Percentiles rank a stretch among this genome's conserved stretches.
phyloP scores from a whole-genome alignment of 306 rosid genomes.

The Cyclanthera cordifolia region DNA sequence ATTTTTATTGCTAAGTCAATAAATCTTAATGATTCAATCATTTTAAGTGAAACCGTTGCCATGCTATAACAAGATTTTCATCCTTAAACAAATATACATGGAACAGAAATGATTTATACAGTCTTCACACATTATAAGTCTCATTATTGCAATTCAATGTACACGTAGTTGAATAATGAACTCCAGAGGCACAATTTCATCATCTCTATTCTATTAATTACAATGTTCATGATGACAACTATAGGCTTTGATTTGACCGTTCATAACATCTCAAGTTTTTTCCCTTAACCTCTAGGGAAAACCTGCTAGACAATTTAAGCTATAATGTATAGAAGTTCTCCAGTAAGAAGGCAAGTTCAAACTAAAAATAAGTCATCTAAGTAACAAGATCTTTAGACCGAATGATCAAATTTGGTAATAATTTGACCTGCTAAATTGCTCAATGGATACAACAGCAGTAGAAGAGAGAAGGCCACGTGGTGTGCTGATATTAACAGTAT shows the following conservation, averaged over 20 bases:
- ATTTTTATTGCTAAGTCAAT: neutral
- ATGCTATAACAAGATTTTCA: neutral
- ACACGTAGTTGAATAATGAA: neutral
- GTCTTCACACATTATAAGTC: neutral
- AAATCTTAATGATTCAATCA: neutral
- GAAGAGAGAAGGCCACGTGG: slow-evolving; percentile 67
- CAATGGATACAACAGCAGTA: slow-evolving; percentile 69
- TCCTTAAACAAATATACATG: neutral
- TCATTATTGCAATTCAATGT: neutral
- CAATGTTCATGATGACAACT: neutral
- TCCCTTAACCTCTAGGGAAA: neutral
- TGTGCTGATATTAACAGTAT: slow-evolving; percentile 54
- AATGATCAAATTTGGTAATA: slow-evolving; percentile 7
- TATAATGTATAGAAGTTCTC: neutral
- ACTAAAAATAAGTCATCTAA: neutral
- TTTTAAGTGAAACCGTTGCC: neutral
- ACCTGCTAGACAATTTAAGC: neutral
- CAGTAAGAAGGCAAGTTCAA: neutral
- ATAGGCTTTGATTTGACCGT: neutral
- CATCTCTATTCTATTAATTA: neutral
- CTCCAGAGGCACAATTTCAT: neutral
- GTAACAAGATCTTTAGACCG: neutral
- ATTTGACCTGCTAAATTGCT: slow-evolving; percentile 95
- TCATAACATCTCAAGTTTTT: neutral
- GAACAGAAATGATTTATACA: neutral